A percentile compares a stretch with the other conserved stretches of the same genome.
These are phyloP conservation scores for Inonotus hispidus DNA, from an alignment of 1,284 basidiomycete species.

Conservation along the genomic window DNA sequence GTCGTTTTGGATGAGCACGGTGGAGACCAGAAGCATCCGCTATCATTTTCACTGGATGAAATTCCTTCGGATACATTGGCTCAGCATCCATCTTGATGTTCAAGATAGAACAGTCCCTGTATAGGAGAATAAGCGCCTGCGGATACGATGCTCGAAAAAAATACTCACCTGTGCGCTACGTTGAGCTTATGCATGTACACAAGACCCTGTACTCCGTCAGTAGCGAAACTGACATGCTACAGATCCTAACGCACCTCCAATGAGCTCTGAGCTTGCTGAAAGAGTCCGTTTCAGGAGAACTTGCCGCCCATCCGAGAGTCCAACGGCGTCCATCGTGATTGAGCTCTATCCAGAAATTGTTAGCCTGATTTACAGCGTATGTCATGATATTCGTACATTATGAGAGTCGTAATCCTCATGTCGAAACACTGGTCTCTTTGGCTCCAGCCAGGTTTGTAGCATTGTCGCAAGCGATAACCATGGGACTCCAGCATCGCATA, in stretches of 20 bases:
- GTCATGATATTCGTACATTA: neutral
- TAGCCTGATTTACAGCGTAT: neutral
- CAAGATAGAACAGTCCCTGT: slow-evolving; percentile 24
- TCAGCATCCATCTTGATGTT: slow-evolving; percentile 30
- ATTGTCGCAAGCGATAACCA: slow-evolving; percentile 22
- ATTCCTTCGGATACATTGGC: slow-evolving; percentile 24
- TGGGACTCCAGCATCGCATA: neutral
- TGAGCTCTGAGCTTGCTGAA: slow-evolving; percentile 14
- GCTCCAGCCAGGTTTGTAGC: slow-evolving; percentile 22
- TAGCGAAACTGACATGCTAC: slow-evolving; percentile 23
- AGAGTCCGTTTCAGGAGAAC: slow-evolving; percentile 10
- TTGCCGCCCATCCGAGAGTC: slow-evolving; percentile 1
- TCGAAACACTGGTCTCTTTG: neutral
- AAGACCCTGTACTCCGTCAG: slow-evolving; percentile 27
- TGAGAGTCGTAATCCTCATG: slow-evolving; percentile 4
- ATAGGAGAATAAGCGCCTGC: neutral
- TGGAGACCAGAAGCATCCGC: neutral
- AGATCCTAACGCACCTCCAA: slow-evolving; percentile 19
- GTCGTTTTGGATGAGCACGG: neutral
- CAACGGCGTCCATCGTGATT: neutral
- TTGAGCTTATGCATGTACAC: slow-evolving; percentile 25
- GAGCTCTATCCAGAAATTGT: neutral
- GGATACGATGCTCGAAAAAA: neutral
- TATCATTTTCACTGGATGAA: slow-evolving; percentile 23
- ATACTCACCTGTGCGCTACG: slow-evolving; percentile 26